Evolutionary conservation across 441 rosid species (phyloP).

Genomic region (Pelargonium hybrid): DNA sequence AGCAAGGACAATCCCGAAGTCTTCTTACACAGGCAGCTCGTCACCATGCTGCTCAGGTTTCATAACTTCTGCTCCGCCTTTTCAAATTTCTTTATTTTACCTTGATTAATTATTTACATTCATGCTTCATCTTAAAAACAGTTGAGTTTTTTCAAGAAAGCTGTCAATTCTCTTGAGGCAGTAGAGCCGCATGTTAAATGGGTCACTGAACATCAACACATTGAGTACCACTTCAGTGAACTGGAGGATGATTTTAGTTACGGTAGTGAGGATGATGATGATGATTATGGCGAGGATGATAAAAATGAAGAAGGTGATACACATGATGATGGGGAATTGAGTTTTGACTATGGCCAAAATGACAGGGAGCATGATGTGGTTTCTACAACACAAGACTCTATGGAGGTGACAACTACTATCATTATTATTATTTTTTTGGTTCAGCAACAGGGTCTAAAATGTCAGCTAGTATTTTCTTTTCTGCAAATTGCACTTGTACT

Average conservation of each 20-base stretch:
- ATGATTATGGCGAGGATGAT: slow-evolving; percentile 32
- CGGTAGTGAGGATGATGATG: slow-evolving; percentile 30
- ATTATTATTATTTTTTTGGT: neutral
- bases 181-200: slow-evolving; percentile 52
- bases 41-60: slow-evolving; percentile 78
- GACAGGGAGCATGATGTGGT: slow-evolving; percentile 37
- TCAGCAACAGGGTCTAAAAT: neutral
- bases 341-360: slow-evolving; percentile 60
- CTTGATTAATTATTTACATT: neutral
- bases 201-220: slow-evolving; percentile 46
- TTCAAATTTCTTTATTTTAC: slow-evolving; percentile 12
- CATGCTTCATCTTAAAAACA: slow-evolving; percentile 20
- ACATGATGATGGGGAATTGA: slow-evolving; percentile 64
- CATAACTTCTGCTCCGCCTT: slow-evolving; percentile 1
- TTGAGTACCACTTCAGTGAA: slow-evolving; percentile 54
- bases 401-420: slow-evolving; percentile 45
- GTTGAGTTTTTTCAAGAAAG: slow-evolving; percentile 55
- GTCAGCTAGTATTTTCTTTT: too few relatives aligned
- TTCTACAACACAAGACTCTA: slow-evolving; percentile 33
- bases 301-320: slow-evolving; percentile 33
- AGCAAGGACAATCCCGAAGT: slow-evolving; percentile 70
- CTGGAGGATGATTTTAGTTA: slow-evolving; percentile 47
- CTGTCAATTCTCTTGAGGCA: slow-evolving; percentile 48
- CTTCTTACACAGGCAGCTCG: slow-evolving; percentile 73
- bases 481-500: neutral